Conservation (phyloP, 805 yeast species). For the Wickerhamiella nectarea region DNA sequence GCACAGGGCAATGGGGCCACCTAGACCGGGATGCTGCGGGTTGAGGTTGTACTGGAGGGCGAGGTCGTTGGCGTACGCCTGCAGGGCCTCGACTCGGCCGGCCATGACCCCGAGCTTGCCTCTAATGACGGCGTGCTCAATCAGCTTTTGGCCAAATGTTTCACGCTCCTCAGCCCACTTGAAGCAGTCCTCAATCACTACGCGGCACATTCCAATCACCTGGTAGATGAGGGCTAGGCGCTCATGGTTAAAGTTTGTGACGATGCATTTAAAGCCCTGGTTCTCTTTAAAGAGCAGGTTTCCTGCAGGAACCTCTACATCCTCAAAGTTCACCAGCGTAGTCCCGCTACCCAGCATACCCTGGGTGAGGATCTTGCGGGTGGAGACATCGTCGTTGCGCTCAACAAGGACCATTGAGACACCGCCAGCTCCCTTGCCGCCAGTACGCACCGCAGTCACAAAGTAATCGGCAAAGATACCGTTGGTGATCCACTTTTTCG, state of each 20-base stretch:
- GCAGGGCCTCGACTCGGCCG: constrained; percentile 29
- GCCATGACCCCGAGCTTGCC: constrained; percentile 32
- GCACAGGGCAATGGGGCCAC: constrained; percentile 32
- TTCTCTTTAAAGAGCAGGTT: constrained; percentile 30
- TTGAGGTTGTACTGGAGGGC: constrained; percentile 24
- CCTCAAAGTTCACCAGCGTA: constrained; percentile 31
- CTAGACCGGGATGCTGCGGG: constrained; percentile 27
- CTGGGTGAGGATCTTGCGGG: constrained; percentile 29
- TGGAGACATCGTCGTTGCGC: constrained; percentile 26
- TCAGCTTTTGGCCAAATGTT: constrained; percentile 30
- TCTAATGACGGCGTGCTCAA: constrained; percentile 32
- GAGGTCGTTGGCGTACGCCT: constrained; percentile 29
- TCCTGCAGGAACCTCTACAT: constrained; percentile 31
- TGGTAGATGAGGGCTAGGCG: constrained; percentile 30
- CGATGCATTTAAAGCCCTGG: constrained; percentile 31
- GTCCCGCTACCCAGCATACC: constrained; percentile 33
- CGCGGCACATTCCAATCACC: constrained; percentile 29
- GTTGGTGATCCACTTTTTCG: constrained; percentile 35
- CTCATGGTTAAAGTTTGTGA: constrained; percentile 34
- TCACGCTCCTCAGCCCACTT: constrained; percentile 31
- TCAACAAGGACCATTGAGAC: constrained; percentile 30
- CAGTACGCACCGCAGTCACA: constrained; percentile 34
- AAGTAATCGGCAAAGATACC: constrained; percentile 32
- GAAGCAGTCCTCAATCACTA: constrained; percentile 28
- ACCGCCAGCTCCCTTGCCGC: constrained; percentile 29